These are phyloP conservation scores for Orbilia javanica DNA, from an alignment of 2,329 filamentous ascomycete genomes.

Conservation along the genomic window DNA sequence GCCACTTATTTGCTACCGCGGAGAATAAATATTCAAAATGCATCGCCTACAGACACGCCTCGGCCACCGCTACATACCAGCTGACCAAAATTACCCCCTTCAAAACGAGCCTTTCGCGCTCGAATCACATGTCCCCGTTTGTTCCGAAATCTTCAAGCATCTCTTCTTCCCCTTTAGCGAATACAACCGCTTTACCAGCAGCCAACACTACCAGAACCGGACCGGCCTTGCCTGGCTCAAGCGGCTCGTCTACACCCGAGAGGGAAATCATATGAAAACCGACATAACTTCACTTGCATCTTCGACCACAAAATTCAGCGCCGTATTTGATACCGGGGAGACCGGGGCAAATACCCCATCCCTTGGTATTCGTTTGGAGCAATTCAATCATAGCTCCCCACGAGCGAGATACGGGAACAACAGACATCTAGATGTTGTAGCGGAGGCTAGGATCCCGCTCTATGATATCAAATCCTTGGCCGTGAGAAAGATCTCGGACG, in stretches of 20 bases:
- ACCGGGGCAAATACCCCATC: constrained; percentile 1
- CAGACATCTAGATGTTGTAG: constrained; percentile 11
- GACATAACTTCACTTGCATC: constrained; percentile 17
- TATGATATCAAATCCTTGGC: constrained; percentile 34
- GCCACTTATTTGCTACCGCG: neutral
- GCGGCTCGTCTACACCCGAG: constrained; percentile 18
- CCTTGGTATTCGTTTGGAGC: constrained; percentile 41
- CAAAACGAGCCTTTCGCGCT: neutral
- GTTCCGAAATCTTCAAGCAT: constrained; percentile 28
- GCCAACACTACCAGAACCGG: constrained; percentile 10
- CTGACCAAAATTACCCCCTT: neutral
- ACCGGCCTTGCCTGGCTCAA: constrained; percentile 23
- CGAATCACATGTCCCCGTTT: neutral
- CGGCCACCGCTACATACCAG: constrained; percentile 12
- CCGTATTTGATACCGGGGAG: constrained; percentile 35
- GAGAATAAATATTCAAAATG: neutral
- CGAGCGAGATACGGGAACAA: constrained; percentile 19
- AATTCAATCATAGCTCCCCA: neutral
- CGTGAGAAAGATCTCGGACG: constrained; percentile 13
- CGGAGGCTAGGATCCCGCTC: constrained; percentile 21
- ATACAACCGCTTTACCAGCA: constrained; percentile 4
- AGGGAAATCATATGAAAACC: constrained; percentile 5
- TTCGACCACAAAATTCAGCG: constrained; percentile 14
- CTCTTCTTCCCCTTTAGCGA: constrained; percentile 38
- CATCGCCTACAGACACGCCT: neutral